These are phyloP conservation scores for Suillus hirtellus DNA, from an alignment of 768 basidiomycete species.

Conservation along the genomic window DNA sequence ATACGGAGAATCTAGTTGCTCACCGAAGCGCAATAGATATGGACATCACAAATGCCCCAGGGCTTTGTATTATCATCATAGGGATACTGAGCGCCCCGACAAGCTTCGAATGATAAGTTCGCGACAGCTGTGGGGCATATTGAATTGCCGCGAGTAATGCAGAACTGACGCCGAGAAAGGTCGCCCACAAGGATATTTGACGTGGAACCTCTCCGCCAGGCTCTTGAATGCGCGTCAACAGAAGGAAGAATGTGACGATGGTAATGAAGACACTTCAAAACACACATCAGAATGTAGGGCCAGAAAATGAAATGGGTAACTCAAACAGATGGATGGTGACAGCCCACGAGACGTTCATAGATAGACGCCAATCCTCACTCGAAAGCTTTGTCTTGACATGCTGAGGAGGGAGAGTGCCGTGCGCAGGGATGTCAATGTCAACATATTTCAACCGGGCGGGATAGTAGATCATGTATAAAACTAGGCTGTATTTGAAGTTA, in stretches of 20 bases:
- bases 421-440: slow-evolving; percentile 41
- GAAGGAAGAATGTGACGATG: slow-evolving; percentile 63
- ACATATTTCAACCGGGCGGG: slow-evolving; percentile 80
- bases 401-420: slow-evolving; percentile 42
- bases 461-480: slow-evolving; percentile 92
- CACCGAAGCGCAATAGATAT: slow-evolving; percentile 73
- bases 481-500: slow-evolving; percentile 51
- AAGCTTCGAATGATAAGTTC: slow-evolving; percentile 75
- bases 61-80: slow-evolving; percentile 95
- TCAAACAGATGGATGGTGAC: slow-evolving; percentile 73
- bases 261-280: slow-evolving; percentile 50
- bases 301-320: slow-evolving; percentile 16
- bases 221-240: slow-evolving; percentile 43
- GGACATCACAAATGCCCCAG: slow-evolving; percentile 88
- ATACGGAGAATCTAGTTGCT: slow-evolving; percentile 17
- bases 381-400: slow-evolving; percentile 49
- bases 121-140: slow-evolving; percentile 83
- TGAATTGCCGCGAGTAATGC: slow-evolving; percentile 79
- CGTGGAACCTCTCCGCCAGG: slow-evolving; percentile 35
- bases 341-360: slow-evolving; percentile 71
- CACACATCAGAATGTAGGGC: not conserved
- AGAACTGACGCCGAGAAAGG: slow-evolving; percentile 82
- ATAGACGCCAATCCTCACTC: slow-evolving; percentile 76
- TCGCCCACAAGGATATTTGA: slow-evolving; percentile 66
- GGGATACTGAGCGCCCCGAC: slow-evolving; percentile 93